Evolutionary conservation across 306 rosid species (phyloP).

Genomic region (Ormosia semicastrata): DNA sequence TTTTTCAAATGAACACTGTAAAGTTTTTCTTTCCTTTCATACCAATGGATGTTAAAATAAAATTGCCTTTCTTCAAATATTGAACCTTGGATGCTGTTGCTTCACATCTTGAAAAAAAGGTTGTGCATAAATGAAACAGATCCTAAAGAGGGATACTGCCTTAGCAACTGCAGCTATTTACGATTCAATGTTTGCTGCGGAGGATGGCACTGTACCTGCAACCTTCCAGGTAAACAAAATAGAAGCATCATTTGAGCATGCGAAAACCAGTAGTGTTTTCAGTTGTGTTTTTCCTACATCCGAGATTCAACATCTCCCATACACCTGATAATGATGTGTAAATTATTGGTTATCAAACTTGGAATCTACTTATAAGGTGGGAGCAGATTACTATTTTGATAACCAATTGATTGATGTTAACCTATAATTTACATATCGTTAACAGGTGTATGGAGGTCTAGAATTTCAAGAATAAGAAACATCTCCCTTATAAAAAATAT

Average conservation of each 20-base stretch:
- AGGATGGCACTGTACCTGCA: conserved; percentile 93
- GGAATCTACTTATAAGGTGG: no score
- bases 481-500: neutral
- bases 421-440: no score
- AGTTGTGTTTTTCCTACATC: no score
- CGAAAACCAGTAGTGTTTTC: neutral
- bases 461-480: no score
- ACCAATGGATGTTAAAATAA: conserved; percentile 12
- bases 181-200: conserved; percentile 87
- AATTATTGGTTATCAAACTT: no score
- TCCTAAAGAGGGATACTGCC: conserved; percentile 82
- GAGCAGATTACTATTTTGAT: no score
- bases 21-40: conserved; percentile 11
- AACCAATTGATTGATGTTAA: no score
- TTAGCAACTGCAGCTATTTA: conserved; percentile 94
- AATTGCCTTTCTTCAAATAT: conserved; percentile 7
- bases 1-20: conserved; percentile 72
- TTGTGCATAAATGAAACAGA: conserved; percentile 45
- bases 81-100: neutral
- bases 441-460: no score
- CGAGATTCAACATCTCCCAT: no score
- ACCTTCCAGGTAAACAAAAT: conserved; percentile 78
- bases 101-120: neutral
- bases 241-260: neutral
- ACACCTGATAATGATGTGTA: no score